phyloP scores from a whole-genome alignment of 225 moss, liverwort and hornwort species.

The Straminergon stramineum region DNA sequence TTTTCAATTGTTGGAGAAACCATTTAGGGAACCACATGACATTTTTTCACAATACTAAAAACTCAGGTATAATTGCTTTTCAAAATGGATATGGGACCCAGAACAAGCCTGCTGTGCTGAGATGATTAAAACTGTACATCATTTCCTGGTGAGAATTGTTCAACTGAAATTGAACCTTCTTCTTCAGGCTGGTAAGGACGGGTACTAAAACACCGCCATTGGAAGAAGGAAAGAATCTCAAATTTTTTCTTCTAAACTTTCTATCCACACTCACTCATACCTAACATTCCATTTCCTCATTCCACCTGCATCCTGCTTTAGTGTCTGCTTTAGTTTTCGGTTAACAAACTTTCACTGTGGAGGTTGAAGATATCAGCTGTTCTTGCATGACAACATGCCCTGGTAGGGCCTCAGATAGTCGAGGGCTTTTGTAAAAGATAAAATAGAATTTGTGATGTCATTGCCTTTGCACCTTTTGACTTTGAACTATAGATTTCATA shows the following conservation, averaged over 20 bases:
- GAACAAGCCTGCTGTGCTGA: background rate
- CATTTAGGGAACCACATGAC: background rate
- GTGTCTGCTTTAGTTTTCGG: too few relatives aligned
- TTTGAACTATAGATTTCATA: background rate
- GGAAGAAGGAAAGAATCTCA: background rate
- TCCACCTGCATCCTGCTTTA: background rate
- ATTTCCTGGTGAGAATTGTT: background rate
- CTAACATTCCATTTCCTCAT: background rate
- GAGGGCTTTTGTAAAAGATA: background rate
- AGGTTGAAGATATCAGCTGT: background rate
- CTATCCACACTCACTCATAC: background rate
- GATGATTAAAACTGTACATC: background rate
- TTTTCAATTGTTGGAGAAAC: background rate
- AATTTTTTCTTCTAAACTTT: background rate
- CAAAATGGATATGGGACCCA: background rate
- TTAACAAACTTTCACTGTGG: background rate
- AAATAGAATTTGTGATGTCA: background rate
- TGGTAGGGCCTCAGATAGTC: background rate
- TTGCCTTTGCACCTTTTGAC: background rate
- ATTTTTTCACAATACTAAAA: too few relatives aligned
- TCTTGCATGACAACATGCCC: background rate
- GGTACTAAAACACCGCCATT: background rate
- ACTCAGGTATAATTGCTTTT: background rate
- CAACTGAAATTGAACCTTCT: background rate
- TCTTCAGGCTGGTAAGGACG: background rate